Conservation (phyloP, 164 flowering plant genomes). For the Buxus sempervirens region DNA sequence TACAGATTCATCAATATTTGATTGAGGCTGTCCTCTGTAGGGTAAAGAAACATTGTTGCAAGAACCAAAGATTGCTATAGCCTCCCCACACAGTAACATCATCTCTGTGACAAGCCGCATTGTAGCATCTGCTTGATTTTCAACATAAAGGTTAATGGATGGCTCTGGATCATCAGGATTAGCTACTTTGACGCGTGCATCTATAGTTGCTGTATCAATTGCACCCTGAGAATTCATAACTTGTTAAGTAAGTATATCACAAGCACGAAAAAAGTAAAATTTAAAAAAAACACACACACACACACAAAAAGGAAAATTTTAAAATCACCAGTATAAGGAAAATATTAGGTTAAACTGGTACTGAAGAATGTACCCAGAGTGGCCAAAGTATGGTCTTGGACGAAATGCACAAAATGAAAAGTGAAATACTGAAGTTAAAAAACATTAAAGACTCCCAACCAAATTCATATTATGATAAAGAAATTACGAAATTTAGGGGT, state of each 20-base stretch:
- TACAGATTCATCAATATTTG: slow-evolving; percentile 61
- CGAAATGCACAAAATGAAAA: background rate
- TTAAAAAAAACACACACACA: too few relatives aligned
- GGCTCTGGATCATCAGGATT: slow-evolving; percentile 93
- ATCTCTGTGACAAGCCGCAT: slow-evolving; percentile 96
- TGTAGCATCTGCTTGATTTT: slow-evolving; percentile 83
- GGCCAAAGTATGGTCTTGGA: too few relatives aligned
- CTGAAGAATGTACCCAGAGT: too few relatives aligned
- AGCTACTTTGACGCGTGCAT: slow-evolving; percentile 75
- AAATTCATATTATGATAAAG: background rate
- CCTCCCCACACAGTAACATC: slow-evolving; percentile 98
- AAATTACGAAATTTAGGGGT: background rate
- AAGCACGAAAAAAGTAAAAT: background rate
- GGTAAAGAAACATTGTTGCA: slow-evolving; percentile 74
- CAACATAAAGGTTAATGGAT: slow-evolving; percentile 80
- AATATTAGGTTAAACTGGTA: too few relatives aligned
- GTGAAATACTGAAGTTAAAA: background rate
- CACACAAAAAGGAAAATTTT: too few relatives aligned
- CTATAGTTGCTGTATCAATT: slow-evolving; percentile 68
- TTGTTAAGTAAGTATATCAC: background rate
- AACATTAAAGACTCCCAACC: background rate
- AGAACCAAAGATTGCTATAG: slow-evolving; percentile 76
- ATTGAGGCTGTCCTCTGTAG: slow-evolving; percentile 93
- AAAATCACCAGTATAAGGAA: too few relatives aligned
- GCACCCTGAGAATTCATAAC: slow-evolving; percentile 59